Base-by-base conservation (phyloP, 1,139 yeast species). In the Candida tropicalis region DNA sequence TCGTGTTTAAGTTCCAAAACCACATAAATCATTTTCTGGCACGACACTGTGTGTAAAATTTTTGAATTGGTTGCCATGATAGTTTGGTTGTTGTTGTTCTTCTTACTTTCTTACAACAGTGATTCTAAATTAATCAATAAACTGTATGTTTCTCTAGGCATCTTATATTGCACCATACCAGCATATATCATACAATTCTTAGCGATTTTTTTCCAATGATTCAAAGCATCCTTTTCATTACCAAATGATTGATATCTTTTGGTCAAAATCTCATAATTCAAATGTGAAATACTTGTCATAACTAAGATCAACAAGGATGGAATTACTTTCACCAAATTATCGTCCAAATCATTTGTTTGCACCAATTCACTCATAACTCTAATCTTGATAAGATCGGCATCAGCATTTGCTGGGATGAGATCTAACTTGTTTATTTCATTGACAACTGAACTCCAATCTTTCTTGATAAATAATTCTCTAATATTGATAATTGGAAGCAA, bases 161-260 rank as follows among this genome's bases (percentile, higher is more conserved):
- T 89, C 60, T 87, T 83, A 65, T 88, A 91, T 65, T 90, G 97
- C 32, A 93, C 87, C 84, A 93, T 86, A 44, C 98, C 98, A 10
- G 98, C 96, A 62, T 86, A 95, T 3, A 91, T 81, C 89, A 91
- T 89, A 63, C 96, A 86, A 61, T 89, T 89, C 60, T 82, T 85
- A 4, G 96, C 91, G 49, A 87, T 76, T 39, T 70, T 73, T 54
- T 80, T 82, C 60, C 89, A 70, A 38, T 58, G 61, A 23, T 77
- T 77, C 36, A 73, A 70, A 38, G 80, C 77, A 46, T 79, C 81
- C 50, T 75, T 77, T 42, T 77, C 80, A 48, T 79, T 79, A 12
- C 79, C 73, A 16, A 70, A 64, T 26, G 75, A 73, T 47, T 78
- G 75, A 56, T 69, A 81, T 40, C 70, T 68, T 52, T 75, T 73